These are phyloP conservation scores for Metschnikowia dekortorum DNA, from an alignment of 805 yeast genomes.

Conservation along the genomic window DNA sequence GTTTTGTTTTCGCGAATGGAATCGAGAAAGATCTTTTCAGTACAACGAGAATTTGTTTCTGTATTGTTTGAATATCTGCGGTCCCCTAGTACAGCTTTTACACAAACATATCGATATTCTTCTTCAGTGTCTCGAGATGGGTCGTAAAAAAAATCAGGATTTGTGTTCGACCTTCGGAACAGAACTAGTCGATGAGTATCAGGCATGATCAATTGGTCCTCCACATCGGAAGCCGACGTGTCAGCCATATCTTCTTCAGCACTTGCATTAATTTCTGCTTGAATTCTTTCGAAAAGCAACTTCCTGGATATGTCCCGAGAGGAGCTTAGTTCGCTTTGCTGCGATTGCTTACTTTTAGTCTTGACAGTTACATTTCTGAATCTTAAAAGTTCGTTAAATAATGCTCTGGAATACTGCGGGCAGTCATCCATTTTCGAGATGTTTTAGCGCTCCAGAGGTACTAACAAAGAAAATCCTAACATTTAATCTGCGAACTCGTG, in stretches of 20 bases:
- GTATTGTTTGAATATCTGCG: slow-evolving; percentile 4
- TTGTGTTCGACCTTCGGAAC: neutral
- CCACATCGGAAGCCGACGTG: neutral
- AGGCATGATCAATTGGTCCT: neutral
- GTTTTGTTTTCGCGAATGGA: slow-evolving; percentile 1
- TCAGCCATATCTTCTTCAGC: neutral
- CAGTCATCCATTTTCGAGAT: neutral
- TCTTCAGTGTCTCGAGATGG: neutral
- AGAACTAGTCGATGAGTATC: neutral
- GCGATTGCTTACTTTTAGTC: neutral
- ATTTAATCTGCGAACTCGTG: neutral
- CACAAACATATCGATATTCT: neutral
- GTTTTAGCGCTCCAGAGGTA: neutral
- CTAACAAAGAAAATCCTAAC: neutral
- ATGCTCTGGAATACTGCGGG: neutral
- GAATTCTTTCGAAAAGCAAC: neutral
- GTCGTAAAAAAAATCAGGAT: neutral
- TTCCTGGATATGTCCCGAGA: neutral
- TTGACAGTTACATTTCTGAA: neutral
- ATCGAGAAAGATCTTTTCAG: neutral
- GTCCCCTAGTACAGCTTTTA: neutral
- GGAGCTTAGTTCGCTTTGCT: neutral
- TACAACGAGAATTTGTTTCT: neutral
- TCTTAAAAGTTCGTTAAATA: neutral
- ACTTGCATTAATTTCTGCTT: neutral